Base-by-base conservation (phyloP, 139 green algal genomes). In the Coccomyxa sp. region DNA sequence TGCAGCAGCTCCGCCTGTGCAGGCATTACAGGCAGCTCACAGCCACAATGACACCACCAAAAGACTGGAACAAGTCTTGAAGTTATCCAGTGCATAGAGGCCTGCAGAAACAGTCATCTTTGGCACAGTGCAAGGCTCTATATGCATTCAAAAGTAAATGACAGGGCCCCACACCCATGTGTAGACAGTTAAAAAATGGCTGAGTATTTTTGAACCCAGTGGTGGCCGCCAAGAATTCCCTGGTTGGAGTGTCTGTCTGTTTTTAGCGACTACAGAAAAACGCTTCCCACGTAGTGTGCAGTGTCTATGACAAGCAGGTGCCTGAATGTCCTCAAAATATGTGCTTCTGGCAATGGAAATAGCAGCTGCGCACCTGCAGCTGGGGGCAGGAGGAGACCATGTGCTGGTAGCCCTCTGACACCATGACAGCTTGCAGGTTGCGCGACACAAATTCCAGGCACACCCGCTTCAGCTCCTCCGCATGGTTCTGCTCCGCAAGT, bases 401-500 rank as follows among this genome's bases (percentile, higher is more conserved):
- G 92, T 99, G 95, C 75, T 95, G 88, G 91, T 97, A 99, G 18
- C 96, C 96, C 31, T 98, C 96, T n/a, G 92, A 95, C 14, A 75
- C 81, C 90, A 99, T 98, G 23, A 99, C 96, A 3, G 87, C 82
- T 28, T 88, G 81, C 87, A 98, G 91, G 88, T 99, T 94, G 18
- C 89, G 86, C 82, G 91, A 92, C 30, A 97, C 93, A 91, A 96
- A 99, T 77, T 98, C 93, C 60, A 99, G 87, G 90, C 95, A 98
- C 63, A 98, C 95, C 30, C 91, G 92, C 87, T 96, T 97, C 30
- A 97, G 88, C 84, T 97, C 93, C 30, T 81, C 78, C 38, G 95
- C 96, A 84, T 98, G 93, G 87, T 98, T 98, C 87, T 98, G 93
- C 89, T 99, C 97, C 27, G 96, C 97, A 78, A 99, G 90, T 76